Evolutionary conservation across 768 basidiomycete genomes (phyloP), one percentile per base, ranked within the genome.

Genomic region (Lyophyllum atratum): DNA sequence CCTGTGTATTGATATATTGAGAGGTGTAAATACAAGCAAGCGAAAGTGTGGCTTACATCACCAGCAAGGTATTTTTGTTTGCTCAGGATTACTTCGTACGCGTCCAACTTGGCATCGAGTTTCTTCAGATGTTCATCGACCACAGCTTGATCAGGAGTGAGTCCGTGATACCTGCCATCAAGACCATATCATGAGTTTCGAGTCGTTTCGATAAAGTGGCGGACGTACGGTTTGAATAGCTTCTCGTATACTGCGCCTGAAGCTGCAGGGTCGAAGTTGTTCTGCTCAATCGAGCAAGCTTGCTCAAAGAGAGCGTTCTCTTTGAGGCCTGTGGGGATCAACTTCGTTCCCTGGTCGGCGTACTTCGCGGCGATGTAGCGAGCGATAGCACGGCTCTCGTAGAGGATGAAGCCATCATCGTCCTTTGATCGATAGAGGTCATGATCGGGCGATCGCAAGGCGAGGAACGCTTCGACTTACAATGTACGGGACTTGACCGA

Each of bases 361-460:
- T 83, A 78, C 61, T 84, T 85, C 45, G 64, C 65, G 33, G 74
- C 76, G 56, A 85, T 61, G 67, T 85, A 87, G 21, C 80, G 78
- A 21, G 61, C 62, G 51, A 86, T 84, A 0, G 81, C 81, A 28
- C 82, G 79, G 21, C 74, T 75, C 58, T 83, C 82, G 65, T 61
- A 66, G 1, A 66, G 52, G n/a, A 66, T 58, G 48, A 64, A 64
- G 3, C 65, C 65, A 24, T 66, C 42, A 17, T 66, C 65, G 26
- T 64, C 63, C 65, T 66, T 19, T 76, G 11, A 24, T 78, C 7
- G 54, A 52, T 25, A n/a, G n/a, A n/a, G n/a, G n/a, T n/a, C n/a
- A n/a, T 6, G 31, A 6, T 33, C 6, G 31, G 31, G 12, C 31
- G 12, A 33, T 6, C 34, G 4, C 11, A 3, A 37, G 12, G 14